phyloP scores from a whole-genome alignment of 2,329 filamentous ascomycete genomes.

The Trichoderma sp. region DNA sequence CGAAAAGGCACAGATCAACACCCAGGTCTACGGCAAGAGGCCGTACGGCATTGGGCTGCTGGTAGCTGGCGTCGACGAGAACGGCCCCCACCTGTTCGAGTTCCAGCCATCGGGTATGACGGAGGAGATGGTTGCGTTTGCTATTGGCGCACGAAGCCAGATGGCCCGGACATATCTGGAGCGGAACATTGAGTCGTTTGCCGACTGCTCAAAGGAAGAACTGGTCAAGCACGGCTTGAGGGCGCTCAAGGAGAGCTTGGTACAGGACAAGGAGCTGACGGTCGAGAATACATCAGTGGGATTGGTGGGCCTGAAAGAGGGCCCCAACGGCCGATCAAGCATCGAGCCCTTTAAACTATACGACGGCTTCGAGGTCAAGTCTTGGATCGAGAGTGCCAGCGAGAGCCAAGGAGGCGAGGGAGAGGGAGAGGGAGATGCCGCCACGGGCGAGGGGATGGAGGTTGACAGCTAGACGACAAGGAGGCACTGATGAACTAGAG shows the following conservation, averaged over 20 bases:
- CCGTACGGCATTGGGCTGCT: constrained; percentile 94
- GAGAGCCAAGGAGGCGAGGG: constrained; percentile 47
- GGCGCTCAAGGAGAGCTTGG: constrained; percentile 91
- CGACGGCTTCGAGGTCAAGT: constrained; percentile 82
- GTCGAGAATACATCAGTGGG: constrained; percentile 95
- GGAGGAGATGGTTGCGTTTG: constrained; percentile 94
- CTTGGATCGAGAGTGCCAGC: constrained; percentile 76
- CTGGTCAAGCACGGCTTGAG: constrained; percentile 85
- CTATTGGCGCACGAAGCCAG: constrained; percentile 92
- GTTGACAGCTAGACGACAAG: constrained; percentile 35
- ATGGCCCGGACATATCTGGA: constrained; percentile 98
- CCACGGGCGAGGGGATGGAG: constrained; percentile 32
- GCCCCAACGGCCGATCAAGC: constrained; percentile 45
- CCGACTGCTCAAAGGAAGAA: constrained; percentile 73
- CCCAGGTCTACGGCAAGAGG: constrained; percentile 93
- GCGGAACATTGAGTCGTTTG: constrained; percentile 82
- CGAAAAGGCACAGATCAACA: constrained; percentile 96
- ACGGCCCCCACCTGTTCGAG: constrained; percentile 93
- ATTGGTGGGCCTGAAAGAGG: constrained; percentile 64
- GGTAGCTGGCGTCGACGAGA: constrained; percentile 89
- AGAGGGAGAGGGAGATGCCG: constrained; percentile 37
- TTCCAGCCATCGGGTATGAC: constrained; percentile 96
- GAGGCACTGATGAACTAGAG: constrained; percentile 21
- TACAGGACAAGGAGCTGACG: constrained; percentile 96
- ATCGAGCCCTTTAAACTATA: constrained; percentile 85